These are phyloP conservation scores for Ogataea pini DNA, from an alignment of 805 yeast species.

Conservation along the genomic window DNA sequence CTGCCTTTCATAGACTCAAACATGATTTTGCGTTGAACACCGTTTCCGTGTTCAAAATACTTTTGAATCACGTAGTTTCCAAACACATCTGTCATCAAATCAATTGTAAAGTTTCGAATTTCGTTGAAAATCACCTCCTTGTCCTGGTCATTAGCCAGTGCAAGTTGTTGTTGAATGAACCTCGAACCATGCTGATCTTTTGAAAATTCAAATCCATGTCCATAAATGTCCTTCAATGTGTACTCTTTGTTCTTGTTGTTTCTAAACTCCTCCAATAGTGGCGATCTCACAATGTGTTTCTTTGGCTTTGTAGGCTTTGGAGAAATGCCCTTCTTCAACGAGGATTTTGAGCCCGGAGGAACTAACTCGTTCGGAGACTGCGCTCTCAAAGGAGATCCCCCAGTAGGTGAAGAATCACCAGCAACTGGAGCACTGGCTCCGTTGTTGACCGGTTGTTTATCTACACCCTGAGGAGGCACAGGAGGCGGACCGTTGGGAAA, in stretches of 20 bases:
- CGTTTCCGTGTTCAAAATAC: conserved; percentile 80
- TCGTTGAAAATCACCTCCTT: conserved; percentile 83
- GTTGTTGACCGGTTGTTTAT: neutral
- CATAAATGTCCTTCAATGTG: conserved; percentile 71
- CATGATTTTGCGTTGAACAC: conserved; percentile 65
- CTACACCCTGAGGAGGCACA: neutral
- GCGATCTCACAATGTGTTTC: conserved; percentile 66
- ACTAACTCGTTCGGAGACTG: conserved; percentile 17
- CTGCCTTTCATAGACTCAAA: conserved; percentile 73
- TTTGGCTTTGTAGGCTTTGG: conserved; percentile 30
- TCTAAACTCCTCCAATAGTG: conserved; percentile 83
- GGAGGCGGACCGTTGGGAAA: conserved; percentile 11
- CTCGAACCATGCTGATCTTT: conserved; percentile 98
- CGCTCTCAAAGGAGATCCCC: conserved; percentile 8
- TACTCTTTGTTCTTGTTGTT: conserved; percentile 61
- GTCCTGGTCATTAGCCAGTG: conserved; percentile 60
- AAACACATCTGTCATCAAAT: conserved; percentile 92
- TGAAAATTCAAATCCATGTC: conserved; percentile 87
- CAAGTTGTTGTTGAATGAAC: conserved; percentile 88
- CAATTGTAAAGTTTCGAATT: conserved; percentile 70
- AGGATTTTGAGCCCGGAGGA: conserved; percentile 9
- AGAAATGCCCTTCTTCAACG: conserved; percentile 22
- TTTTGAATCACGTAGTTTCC: conserved; percentile 98
- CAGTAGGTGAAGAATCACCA: neutral
- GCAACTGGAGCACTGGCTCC: conserved; percentile 1